Evolutionary conservation across 306 rosid genomes (phyloP).

Genomic region (Prosopis cineraria): DNA sequence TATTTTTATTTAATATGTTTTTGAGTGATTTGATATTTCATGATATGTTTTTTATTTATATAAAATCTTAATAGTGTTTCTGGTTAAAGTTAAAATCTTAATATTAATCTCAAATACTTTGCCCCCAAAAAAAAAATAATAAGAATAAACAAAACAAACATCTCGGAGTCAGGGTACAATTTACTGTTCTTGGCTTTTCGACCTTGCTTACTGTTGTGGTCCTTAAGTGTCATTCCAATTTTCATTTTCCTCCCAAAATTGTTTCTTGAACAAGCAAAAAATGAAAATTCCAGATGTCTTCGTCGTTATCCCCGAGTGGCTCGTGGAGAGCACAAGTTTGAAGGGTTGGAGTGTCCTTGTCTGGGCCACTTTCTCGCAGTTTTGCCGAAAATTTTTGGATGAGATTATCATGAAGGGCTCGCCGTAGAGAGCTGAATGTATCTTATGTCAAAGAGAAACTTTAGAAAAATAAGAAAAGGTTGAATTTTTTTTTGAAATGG

Average conservation of each 20-base stretch:
- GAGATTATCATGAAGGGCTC: neutral
- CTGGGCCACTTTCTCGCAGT: neutral
- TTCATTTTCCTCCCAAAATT: too few species aligned
- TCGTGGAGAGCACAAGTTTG: slow-evolving; percentile 37
- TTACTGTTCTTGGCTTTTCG: neutral
- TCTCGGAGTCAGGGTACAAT: too few species aligned
- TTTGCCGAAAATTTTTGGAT: neutral
- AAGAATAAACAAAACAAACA: too few species aligned
- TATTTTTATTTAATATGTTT: too few species aligned
- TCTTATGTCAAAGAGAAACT: neutral
- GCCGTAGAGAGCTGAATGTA: neutral
- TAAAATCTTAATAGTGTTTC: too few species aligned
- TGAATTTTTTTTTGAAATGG: slow-evolving; percentile 34
- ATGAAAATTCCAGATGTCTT: neutral
- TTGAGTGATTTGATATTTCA: too few species aligned
- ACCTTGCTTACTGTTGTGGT: too few species aligned
- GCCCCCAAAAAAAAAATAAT: too few species aligned
- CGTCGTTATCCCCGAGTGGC: slow-evolving; percentile 12
- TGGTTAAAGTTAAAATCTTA: too few species aligned
- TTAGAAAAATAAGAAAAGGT: neutral
- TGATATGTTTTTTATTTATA: too few species aligned
- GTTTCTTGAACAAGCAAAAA: neutral
- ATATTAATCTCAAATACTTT: neutral
- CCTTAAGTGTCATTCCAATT: too few species aligned
- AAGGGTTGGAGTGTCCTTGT: slow-evolving; percentile 5